Conservation (phyloP, 1,139 yeast genomes). For the Candida smagusa region DNA sequence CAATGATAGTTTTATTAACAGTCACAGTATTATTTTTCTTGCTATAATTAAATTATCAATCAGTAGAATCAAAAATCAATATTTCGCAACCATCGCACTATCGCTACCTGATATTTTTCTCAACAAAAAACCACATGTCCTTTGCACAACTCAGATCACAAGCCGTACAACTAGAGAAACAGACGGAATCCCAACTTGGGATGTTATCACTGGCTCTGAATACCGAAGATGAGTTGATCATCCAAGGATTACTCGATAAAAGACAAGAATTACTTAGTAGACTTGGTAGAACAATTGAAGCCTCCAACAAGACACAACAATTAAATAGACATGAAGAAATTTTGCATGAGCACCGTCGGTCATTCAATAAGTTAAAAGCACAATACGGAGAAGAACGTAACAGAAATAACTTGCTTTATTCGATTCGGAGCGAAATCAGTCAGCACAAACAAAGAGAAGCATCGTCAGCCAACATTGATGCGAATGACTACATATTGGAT, state of each 20-base stretch:
- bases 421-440: conserved; percentile 76
- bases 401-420: conserved; percentile 66
- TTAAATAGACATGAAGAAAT: conserved; percentile 78
- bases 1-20: no score
- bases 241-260: conserved; percentile 38
- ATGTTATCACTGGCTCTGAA: conserved; percentile 25
- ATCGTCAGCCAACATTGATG: conserved; percentile 25
- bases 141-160: conserved; percentile 40
- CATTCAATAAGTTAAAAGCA: conserved; percentile 56
- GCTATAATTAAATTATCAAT: no score
- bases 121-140: conserved; percentile 24
- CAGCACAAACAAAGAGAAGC: conserved; percentile 45
- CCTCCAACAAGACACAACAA: conserved; percentile 75
- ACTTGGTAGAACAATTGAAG: conserved; percentile 47
- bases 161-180: conserved; percentile 40
- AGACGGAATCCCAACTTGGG: conserved; percentile 38
- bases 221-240: conserved; percentile 67
- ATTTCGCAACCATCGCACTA: no score
- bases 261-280: conserved; percentile 30
- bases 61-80: no score
- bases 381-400: conserved; percentile 72
- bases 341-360: conserved; percentile 64
- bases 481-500: conserved; percentile 67
- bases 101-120: no score
- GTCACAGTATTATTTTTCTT: no score